A percentile compares a stretch with the other conserved stretches of the same genome.
These are phyloP conservation scores for Pinus taeda DNA, from an alignment of 75 land plant genomes.

Conservation along the genomic window DNA sequence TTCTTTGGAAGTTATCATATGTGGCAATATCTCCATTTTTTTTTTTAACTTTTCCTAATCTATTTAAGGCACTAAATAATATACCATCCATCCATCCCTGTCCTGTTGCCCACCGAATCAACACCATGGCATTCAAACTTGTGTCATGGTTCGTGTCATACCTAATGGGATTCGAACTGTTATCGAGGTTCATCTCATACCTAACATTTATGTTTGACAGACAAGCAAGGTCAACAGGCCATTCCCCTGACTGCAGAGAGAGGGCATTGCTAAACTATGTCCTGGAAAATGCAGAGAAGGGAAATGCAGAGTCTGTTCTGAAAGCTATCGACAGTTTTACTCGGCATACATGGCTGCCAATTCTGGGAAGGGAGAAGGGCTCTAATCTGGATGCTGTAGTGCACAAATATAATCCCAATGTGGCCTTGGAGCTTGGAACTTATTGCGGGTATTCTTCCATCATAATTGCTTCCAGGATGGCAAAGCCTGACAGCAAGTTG, in stretches of 20 bases:
- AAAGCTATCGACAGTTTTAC: slow-evolving; percentile 11
- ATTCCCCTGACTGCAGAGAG: slow-evolving; percentile 10
- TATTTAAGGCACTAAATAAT: too few species aligned
- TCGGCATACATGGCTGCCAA: slow-evolving; percentile 17
- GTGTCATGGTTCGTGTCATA: too few species aligned
- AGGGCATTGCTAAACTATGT: slow-evolving; percentile 10
- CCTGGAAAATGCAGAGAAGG: slow-evolving; percentile 13
- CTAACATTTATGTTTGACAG: too few species aligned
- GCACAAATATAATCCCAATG: slow-evolving; percentile 3
- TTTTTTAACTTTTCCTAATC: too few species aligned
- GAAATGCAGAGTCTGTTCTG: slow-evolving; percentile 22
- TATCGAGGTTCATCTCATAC: too few species aligned
- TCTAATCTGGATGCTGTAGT: slow-evolving; percentile 14
- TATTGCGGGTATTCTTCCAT: slow-evolving; percentile 30
- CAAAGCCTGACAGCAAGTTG: slow-evolving; percentile 8
- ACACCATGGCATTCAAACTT: too few species aligned
- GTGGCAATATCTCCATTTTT: too few species aligned
- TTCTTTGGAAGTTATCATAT: too few species aligned
- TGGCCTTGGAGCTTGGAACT: slow-evolving; percentile 24
- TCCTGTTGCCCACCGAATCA: too few species aligned
- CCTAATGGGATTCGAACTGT: too few species aligned
- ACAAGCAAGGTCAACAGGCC: too few species aligned
- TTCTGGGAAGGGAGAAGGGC: slow-evolving; percentile 24
- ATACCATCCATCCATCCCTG: too few species aligned
- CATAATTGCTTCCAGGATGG: slow-evolving; percentile 15